These are phyloP conservation scores for Colletotrichum euphorbiae DNA, from an alignment of 2,329 filamentous ascomycete species.

Conservation along the genomic window DNA sequence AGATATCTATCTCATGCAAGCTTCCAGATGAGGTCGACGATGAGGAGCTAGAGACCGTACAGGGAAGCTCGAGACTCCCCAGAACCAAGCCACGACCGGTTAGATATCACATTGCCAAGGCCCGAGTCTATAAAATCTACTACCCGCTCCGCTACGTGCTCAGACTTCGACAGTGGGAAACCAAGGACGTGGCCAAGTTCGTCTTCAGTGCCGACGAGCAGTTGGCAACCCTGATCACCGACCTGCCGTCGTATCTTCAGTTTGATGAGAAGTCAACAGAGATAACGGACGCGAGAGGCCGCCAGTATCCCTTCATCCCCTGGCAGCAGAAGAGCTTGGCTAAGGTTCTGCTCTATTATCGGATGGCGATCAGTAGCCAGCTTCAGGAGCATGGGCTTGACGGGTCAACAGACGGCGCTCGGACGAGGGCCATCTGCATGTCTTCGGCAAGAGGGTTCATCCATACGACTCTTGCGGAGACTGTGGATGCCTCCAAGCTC, in stretches of 20 bases:
- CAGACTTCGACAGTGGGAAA: background rate
- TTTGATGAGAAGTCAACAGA: background rate
- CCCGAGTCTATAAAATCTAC: background rate
- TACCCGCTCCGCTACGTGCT: background rate
- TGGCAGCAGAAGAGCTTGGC: slow-evolving; percentile 2
- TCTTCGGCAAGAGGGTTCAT: background rate
- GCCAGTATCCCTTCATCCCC: background rate
- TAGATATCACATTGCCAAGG: background rate
- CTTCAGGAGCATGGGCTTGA: slow-evolving; percentile 5
- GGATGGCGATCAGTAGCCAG: slow-evolving; percentile 1
- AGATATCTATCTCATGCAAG: background rate
- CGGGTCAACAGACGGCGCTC: background rate
- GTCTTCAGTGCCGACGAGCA: background rate
- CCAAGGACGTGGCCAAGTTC: background rate
- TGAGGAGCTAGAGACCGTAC: background rate
- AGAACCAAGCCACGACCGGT: background rate
- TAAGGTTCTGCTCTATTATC: slow-evolving; percentile 8
- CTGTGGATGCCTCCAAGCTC: slow-evolving; percentile 4
- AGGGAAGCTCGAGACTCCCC: background rate
- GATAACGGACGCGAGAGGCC: background rate
- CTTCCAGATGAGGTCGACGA: background rate
- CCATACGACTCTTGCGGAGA: background rate
- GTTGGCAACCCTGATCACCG: background rate
- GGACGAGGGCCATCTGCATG: slow-evolving; percentile 1
- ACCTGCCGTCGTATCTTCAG: background rate